phyloP scores from a whole-genome alignment of 192 early-diverging fungal genomes.

The Coemansia sp. region DNA sequence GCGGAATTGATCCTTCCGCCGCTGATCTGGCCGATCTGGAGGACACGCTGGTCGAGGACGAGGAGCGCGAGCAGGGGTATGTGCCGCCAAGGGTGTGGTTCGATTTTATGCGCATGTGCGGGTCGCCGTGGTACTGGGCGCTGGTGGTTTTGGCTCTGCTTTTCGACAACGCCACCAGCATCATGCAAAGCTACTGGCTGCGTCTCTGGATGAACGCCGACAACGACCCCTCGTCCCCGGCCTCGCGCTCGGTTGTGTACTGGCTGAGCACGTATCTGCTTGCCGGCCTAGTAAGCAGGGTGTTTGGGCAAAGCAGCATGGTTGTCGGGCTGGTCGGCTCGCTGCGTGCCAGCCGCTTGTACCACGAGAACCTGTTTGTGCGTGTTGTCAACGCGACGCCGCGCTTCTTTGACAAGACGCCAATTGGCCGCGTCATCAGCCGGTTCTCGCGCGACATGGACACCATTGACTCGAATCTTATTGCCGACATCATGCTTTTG shows the following conservation, averaged over 20 bases:
- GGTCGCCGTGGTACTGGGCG: conserved; percentile 56
- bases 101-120: conserved; percentile 61
- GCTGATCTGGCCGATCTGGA: conserved; percentile 3
- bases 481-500: conserved; percentile 43
- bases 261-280: conserved; percentile 59
- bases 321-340: conserved; percentile 41
- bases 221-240: not conserved
- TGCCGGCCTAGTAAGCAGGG: conserved; percentile 38
- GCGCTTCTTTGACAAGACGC: conserved; percentile 86
- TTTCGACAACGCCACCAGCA: conserved; percentile 26
- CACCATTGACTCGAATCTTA: conserved; percentile 60
- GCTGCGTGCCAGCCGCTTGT: conserved; percentile 19
- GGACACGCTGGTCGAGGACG: conserved; percentile 67
- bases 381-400: conserved; percentile 63
- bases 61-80: conserved; percentile 69
- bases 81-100: conserved; percentile 68
- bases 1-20: conserved; percentile 29
- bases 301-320: not conserved
- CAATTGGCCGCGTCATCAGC: conserved; percentile 81
- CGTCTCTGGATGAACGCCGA: conserved; percentile 45
- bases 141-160: conserved; percentile 45
- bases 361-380: conserved; percentile 41
- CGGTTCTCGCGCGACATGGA: conserved; percentile 84
- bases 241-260: conserved; percentile 38
- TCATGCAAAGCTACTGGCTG: conserved; percentile 57